Percentiles rank a stretch among this genome's conserved stretches.
These are phyloP conservation scores for Candida tunisiensis DNA, from an alignment of 1,139 yeast species.

Conservation along the genomic window DNA sequence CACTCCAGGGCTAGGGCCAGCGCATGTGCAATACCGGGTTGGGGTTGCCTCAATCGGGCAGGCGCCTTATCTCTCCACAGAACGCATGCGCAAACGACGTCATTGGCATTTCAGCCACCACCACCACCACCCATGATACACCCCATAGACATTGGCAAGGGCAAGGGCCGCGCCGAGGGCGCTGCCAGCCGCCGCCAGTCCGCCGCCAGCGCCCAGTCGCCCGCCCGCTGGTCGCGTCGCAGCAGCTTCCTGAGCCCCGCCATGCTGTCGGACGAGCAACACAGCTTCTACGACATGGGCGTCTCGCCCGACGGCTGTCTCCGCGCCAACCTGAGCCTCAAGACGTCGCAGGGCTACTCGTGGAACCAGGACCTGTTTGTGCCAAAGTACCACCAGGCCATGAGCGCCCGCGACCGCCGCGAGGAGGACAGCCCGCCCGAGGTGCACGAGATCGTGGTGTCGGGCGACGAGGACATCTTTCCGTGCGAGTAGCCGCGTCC, in stretches of 20 bases:
- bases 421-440: slow-evolving; percentile 5
- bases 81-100: too few relatives aligned
- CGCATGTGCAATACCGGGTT: too few relatives aligned
- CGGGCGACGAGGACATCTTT: slow-evolving; percentile 9
- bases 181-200: background rate
- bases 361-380: slow-evolving; percentile 67
- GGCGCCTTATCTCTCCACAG: too few relatives aligned
- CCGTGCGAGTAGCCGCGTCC: slow-evolving; percentile 7
- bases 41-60: too few relatives aligned
- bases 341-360: slow-evolving; percentile 53
- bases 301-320: slow-evolving; percentile 9
- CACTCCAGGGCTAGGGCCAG: too few relatives aligned
- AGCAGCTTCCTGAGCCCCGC: slow-evolving; percentile 43
- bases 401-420: slow-evolving; percentile 3
- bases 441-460: slow-evolving; percentile 9
- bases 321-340: slow-evolving; percentile 25
- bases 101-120: too few relatives aligned
- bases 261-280: slow-evolving; percentile 49
- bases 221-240: slow-evolving; percentile 41
- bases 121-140: too few relatives aligned
- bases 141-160: too few relatives aligned
- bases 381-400: slow-evolving; percentile 38
- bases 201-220: slow-evolving; percentile 14
- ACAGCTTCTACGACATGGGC: slow-evolving; percentile 36
- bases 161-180: too few relatives aligned